Evolutionary conservation across 768 basidiomycete species (phyloP), one percentile per base, ranked within the genome.

Genomic region (Lactifluus volemus): DNA sequence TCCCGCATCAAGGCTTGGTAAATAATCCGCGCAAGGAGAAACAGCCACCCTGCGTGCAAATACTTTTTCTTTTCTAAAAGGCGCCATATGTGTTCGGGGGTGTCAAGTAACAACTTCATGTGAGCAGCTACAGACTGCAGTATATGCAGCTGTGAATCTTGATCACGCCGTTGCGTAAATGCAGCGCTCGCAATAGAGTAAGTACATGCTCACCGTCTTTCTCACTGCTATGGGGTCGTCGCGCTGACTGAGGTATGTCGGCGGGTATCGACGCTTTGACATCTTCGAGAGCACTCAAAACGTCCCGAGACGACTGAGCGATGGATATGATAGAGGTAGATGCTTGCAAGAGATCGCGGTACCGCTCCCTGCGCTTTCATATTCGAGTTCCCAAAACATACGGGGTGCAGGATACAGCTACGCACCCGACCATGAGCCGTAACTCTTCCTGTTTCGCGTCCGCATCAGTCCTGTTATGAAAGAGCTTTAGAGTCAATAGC

Each of bases 351-450:
- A 93, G 77, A 71, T 93, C 91, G 49, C 91, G 85, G 73, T 93
- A 93, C 66, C 90, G 85, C 84, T 92, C 91, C 74, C 91, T 93
- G 72, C 71, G 69, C 81, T 83, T 84, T 81, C 82, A 75, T 70
- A 70, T 68, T 74, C 74, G 68, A 70, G 67, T 76, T 73, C 72
- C 63, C 73, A 58, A 52, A 55, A 41, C 49, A 49, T 48, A 41
- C 51, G 11, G 9, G 30, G 38, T 30, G 41, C 12, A 51, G 30
- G 17, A 60, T 17, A 59, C 51, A 38, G 60, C 48, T 65, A 85
- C 91, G 81, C 76, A 93, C 91, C 91, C 91, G 74, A 93, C 91
- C 91, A 92, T 93, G 49, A 89, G 77, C 68, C 91, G 81, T 48
- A 93, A 79, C 68, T 93, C 91, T 70, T 92, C 88, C 68, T 91